Base-by-base conservation (phyloP, 2,329 filamentous ascomycete genomes). In the Geosmithia morbida region DNA sequence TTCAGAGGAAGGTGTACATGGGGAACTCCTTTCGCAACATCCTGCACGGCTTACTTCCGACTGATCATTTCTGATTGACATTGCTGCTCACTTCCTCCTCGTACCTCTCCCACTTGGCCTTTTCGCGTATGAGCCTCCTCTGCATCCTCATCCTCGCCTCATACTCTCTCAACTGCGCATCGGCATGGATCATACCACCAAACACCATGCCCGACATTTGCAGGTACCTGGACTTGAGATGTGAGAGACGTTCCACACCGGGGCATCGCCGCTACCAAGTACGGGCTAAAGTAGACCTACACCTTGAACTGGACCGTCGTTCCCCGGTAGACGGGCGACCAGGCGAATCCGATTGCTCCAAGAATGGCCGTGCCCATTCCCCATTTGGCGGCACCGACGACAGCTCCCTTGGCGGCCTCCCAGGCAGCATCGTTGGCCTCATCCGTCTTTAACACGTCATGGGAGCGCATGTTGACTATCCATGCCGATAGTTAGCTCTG, bases 201-300 rank as follows among this genome's bases (percentile, higher is more conserved):
- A 87, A 57, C n/a, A 85, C 81, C 85, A 89, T 89, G 50, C 79
- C 81, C n/a, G 81, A 85, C 82, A 88, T 87, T 61, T 88, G 84
- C 16, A 89, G 68, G 59, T 87, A 90, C 29, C 85, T 89, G 56
- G 22, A 22, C 5, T 37, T 39, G 16, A 29, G 14, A 13, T 11
- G 39, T 46, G 8, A 26, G 22, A 46, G 44, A 20, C 10, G 22
- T 41, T 26, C 22, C 4, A 26, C 33, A 37, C n/a, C n/a, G n/a
- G n/a, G n/a, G 33, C 11, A 37, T 37, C 3, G 6, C 3, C 22
- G 22, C n/a, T 43, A 7, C 18, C 11, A 18, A 43, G 19, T 11
- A 22, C 8, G 19, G 18, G 13, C 2, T 6, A 2, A 16, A 43
- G 17, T 11, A 43, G 26, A 66, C 77, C 57, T 72, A 86, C 83